A percentile compares a stretch with the other conserved stretches of the same genome.
phyloP scores from a whole-genome alignment of 2,329 filamentous ascomycete genomes.

The Lachnellula hyalina region DNA sequence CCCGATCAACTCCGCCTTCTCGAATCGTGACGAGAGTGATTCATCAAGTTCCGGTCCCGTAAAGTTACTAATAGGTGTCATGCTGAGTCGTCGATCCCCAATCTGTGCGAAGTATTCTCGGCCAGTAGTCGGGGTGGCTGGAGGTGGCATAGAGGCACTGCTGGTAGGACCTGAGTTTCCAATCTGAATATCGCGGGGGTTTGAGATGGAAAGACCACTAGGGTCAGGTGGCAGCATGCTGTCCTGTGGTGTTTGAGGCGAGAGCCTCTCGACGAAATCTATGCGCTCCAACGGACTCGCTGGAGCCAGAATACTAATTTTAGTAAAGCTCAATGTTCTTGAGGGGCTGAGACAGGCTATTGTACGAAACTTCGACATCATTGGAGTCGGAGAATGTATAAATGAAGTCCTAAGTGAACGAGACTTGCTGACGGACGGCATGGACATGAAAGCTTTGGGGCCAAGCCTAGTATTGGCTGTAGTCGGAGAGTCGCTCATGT shows the following conservation, averaged over 20 bases:
- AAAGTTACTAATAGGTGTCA: constrained; percentile 65
- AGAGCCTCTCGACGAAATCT: constrained; percentile 43
- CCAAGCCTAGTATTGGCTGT: constrained; percentile 30
- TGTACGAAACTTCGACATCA: constrained; percentile 25
- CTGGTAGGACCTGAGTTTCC: constrained; percentile 29
- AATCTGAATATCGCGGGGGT: constrained; percentile 36
- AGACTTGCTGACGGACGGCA: constrained; percentile 37
- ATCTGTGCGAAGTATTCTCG: constrained; percentile 51
- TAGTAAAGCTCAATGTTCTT: constrained; percentile 45
- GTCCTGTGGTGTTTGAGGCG: constrained; percentile 77
- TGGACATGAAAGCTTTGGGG: constrained; percentile 31
- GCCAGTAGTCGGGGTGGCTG: constrained; percentile 74
- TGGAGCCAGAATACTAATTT: constrained; percentile 45
- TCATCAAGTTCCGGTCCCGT: constrained; percentile 71
- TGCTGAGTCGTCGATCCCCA: constrained; percentile 53
- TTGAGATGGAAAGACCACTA: constrained; percentile 77
- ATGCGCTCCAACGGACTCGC: constrained; percentile 57
- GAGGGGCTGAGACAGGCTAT: constrained; percentile 29
- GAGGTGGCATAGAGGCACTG: constrained; percentile 49
- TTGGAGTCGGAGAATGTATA: constrained; percentile 22
- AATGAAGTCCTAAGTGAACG: constrained; percentile 32
- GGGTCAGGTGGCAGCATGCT: constrained; percentile 71
- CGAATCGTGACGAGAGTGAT: constrained; percentile 68
- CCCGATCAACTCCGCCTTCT: constrained; percentile 73
- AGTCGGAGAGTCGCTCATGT: constrained; percentile 30